phyloP scores from a whole-genome alignment of 2,329 filamentous ascomycete genomes.

The Gyromitra esculenta region DNA sequence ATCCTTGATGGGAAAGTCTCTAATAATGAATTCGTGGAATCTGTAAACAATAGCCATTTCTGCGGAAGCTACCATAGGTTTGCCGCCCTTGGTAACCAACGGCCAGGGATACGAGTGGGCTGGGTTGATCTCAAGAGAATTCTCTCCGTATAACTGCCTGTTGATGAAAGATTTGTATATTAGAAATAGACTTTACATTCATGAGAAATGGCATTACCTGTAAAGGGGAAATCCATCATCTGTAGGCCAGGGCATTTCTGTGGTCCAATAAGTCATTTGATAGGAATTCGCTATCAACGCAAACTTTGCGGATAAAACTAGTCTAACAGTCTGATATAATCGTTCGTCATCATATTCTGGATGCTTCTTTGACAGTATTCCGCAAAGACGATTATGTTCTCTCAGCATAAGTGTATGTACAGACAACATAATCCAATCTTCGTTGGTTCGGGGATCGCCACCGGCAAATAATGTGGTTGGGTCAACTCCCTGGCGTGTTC shows the following conservation, averaged over 20 bases:
- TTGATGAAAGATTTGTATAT: neutral
- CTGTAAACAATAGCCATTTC: conserved; percentile 17
- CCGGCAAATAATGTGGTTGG: conserved; percentile 8
- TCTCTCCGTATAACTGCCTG: neutral
- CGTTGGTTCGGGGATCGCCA: conserved; percentile 9
- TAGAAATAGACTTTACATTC: neutral
- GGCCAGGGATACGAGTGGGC: conserved; percentile 1
- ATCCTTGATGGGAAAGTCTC: conserved; percentile 11
- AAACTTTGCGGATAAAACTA: conserved; percentile 15
- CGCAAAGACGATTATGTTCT: conserved; percentile 11
- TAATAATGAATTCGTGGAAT: conserved; percentile 6
- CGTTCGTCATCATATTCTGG: conserved; percentile 11
- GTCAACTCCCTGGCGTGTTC: neutral
- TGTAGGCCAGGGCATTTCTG: conserved; percentile 8
- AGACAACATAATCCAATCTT: conserved; percentile 9
- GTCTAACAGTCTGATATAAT: conserved; percentile 3
- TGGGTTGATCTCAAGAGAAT: conserved; percentile 10
- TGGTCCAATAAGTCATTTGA: conserved; percentile 1
- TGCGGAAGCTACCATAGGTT: conserved; percentile 1
- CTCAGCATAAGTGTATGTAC: conserved; percentile 6
- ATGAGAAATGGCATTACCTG: neutral
- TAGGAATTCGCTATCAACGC: conserved; percentile 4
- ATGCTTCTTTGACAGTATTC: neutral
- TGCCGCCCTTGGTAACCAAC: conserved; percentile 1
- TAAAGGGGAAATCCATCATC: conserved; percentile 10